phyloP scores from a whole-genome alignment of 2,329 filamentous ascomycete species.

The Trichoderma atrobrunneum region DNA sequence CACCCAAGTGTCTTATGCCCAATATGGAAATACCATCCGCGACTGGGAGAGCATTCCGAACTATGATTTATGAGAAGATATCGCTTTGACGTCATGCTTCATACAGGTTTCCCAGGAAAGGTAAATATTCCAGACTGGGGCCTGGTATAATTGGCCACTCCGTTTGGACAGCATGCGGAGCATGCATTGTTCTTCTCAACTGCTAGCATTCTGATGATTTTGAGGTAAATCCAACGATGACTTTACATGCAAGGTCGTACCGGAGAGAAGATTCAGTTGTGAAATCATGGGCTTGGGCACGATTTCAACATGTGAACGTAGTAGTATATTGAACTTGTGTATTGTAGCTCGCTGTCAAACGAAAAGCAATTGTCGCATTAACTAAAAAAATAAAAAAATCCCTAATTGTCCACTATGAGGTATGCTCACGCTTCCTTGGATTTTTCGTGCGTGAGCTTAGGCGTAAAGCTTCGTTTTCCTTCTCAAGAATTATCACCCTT shows the following conservation, averaged over 20 bases:
- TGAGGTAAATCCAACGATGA: not conserved
- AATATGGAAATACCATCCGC: not conserved
- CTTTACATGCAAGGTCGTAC: not conserved
- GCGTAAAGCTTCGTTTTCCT: not conserved
- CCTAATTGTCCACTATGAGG: too few species aligned
- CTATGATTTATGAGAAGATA: not conserved
- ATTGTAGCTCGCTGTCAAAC: not conserved
- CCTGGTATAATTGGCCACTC: too few species aligned
- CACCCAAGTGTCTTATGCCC: not conserved
- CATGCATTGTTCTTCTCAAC: not conserved
- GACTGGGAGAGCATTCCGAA: not conserved
- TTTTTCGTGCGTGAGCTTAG: not conserved
- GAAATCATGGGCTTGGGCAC: not conserved
- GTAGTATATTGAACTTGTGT: not conserved
- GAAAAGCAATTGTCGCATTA: not conserved
- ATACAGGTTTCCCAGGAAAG: not conserved
- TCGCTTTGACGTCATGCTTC: not conserved
- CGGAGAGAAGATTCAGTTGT: not conserved
- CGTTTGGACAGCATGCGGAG: not conserved
- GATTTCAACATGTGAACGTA: not conserved
- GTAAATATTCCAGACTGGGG: not conserved
- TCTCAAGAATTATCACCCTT: constrained; percentile 2
- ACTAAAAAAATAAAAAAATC: not conserved
- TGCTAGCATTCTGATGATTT: not conserved
- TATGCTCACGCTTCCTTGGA: not conserved